Conservation (phyloP, 1,139 yeast species). For the Suhomyces choctaworum region DNA sequence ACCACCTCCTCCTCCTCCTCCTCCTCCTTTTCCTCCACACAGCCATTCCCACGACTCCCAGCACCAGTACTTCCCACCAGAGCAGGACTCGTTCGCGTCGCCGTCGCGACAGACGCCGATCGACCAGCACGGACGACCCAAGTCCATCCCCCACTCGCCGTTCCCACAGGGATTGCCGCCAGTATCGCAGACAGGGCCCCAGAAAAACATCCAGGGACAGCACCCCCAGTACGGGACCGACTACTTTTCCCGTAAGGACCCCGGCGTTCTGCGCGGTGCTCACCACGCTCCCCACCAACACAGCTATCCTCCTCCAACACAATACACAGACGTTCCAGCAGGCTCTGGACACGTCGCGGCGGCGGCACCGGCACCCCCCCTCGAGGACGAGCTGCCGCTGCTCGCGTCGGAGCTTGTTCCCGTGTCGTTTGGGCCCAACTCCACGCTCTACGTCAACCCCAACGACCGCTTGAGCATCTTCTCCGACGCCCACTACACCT, state of each 20-base stretch:
- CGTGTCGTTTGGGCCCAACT: constrained; percentile 41
- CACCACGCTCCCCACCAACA: too few relatives aligned
- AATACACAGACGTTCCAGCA: too few relatives aligned
- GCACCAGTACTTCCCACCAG: neutral
- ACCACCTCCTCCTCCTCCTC: neutral
- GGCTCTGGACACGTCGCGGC: too few relatives aligned
- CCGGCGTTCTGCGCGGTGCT: too few relatives aligned
- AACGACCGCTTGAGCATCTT: constrained; percentile 38
- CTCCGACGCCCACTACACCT: constrained; percentile 38
- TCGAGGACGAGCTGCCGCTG: too few relatives aligned
- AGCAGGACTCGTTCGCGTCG: neutral
- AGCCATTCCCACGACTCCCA: neutral
- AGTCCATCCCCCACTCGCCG: neutral
- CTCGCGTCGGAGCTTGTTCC: constrained; percentile 21
- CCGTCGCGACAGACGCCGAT: too few relatives aligned
- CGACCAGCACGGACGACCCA: too few relatives aligned
- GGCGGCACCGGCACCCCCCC: too few relatives aligned
- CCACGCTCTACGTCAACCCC: constrained; percentile 37
- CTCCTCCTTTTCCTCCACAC: neutral
- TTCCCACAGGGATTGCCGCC: neutral
- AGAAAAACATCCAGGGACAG: neutral
- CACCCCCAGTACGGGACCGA: too few relatives aligned
- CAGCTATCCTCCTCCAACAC: too few relatives aligned
- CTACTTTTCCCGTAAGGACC: too few relatives aligned
- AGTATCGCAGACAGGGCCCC: neutral